These are phyloP conservation scores for Pythium graminicola DNA, from an alignment of 352 stramenopile genomes.

Conservation along the genomic window DNA sequence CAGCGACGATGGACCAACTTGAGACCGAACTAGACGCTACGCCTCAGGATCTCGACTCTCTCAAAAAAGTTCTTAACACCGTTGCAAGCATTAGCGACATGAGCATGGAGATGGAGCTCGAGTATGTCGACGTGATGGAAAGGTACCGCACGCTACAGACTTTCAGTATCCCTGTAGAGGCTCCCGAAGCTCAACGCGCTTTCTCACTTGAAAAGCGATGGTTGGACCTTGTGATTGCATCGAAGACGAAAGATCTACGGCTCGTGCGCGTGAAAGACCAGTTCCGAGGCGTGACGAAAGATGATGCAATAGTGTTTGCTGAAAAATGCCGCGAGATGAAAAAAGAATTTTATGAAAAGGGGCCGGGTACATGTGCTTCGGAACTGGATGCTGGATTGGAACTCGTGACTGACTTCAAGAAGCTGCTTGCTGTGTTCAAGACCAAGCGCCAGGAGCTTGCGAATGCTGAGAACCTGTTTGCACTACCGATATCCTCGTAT, in stretches of 20 bases:
- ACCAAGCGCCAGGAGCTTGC: slow-evolving; percentile 78
- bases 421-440: slow-evolving; percentile 73
- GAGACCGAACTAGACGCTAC: slow-evolving; percentile 71
- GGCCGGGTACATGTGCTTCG: slow-evolving; percentile 75
- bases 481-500: slow-evolving; percentile 87
- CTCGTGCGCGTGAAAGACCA: slow-evolving; percentile 93
- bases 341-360: slow-evolving; percentile 78
- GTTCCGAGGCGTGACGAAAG: slow-evolving; percentile 91
- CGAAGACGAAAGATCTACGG: slow-evolving; percentile 91
- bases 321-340: slow-evolving; percentile 83
- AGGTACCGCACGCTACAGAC: slow-evolving; percentile 84
- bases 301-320: slow-evolving; percentile 85
- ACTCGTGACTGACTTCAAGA: slow-evolving; percentile 81
- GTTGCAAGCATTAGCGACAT: slow-evolving; percentile 81
- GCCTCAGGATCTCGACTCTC: slow-evolving; percentile 85
- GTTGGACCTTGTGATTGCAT: slow-evolving; percentile 68
- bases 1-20: slow-evolving; percentile 68
- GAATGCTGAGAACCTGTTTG: slow-evolving; percentile 94
- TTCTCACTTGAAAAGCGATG: slow-evolving; percentile 81
- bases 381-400: slow-evolving; percentile 88
- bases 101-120: slow-evolving; percentile 94
- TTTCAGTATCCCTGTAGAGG: slow-evolving; percentile 76
- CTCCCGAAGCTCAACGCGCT: slow-evolving; percentile 53
- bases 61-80: slow-evolving; percentile 93
- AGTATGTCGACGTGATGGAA: slow-evolving; percentile 91